phyloP scores from a whole-genome alignment of 768 basidiomycete species.

The Tulasnella sp. region DNA sequence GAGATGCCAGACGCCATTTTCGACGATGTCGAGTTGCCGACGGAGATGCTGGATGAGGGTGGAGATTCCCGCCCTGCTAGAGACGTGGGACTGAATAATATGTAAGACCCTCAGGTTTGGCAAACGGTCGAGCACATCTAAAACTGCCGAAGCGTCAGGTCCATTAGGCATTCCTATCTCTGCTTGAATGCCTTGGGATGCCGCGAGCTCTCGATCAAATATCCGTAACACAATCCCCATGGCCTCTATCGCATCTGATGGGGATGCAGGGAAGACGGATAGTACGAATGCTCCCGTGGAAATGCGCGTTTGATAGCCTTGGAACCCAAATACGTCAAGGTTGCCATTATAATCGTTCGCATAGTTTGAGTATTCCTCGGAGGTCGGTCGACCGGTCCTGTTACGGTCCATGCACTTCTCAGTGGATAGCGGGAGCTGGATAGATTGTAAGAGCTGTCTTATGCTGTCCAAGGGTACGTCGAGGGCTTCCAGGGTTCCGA shows the following conservation, averaged over 20 bases:
- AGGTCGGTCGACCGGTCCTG: neutral
- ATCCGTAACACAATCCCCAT: neutral
- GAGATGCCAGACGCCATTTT: neutral
- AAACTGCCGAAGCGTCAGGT: neutral
- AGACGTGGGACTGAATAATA: neutral
- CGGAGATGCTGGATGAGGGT: neutral
- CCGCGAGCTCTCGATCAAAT: neutral
- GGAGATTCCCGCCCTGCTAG: neutral
- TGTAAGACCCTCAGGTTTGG: neutral
- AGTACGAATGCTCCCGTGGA: neutral
- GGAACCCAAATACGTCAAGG: neutral
- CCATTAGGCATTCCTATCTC: neutral
- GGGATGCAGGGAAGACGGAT: neutral
- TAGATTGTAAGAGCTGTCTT: neutral
- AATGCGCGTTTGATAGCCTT: neutral
- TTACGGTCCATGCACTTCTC: neutral
- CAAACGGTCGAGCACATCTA: neutral
- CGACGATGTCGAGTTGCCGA: neutral
- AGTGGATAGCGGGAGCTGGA: neutral
- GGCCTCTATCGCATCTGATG: neutral
- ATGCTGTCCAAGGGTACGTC: neutral
- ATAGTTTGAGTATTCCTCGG: neutral
- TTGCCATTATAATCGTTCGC: neutral
- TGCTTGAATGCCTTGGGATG: neutral
- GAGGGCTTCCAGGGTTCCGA: neutral